phyloP scores from a whole-genome alignment of 192 early-diverging fungal species.

The Allomyces macrogynus region DNA sequence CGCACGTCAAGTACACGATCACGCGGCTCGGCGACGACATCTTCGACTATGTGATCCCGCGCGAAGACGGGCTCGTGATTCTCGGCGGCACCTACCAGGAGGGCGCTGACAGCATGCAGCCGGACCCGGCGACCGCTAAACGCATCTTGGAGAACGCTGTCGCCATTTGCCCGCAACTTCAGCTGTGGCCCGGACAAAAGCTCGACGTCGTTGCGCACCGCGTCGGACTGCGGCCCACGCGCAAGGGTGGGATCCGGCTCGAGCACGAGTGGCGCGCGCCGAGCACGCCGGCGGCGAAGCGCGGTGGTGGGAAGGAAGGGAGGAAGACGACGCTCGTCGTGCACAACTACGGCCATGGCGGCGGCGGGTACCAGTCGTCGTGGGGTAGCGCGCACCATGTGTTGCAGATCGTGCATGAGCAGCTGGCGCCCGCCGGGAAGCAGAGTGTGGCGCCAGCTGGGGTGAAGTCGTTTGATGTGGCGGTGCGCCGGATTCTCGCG shows the following conservation, averaged over 20 bases:
- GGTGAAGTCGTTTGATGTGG: not conserved
- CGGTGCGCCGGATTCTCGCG: not conserved
- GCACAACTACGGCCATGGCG: constrained; percentile 29
- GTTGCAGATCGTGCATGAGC: not conserved
- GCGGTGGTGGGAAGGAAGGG: constrained; percentile 7
- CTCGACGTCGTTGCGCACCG: constrained; percentile 17
- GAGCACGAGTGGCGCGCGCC: constrained; percentile 11
- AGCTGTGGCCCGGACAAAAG: constrained; percentile 5
- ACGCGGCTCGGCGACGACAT: constrained; percentile 14
- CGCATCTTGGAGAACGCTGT: constrained; percentile 20
- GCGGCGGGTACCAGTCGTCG: constrained; percentile 14
- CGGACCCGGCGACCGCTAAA: constrained; percentile 11
- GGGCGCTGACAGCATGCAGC: constrained; percentile 11
- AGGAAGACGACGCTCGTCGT: constrained; percentile 14
- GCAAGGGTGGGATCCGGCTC: constrained; percentile 19
- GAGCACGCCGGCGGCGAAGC: constrained; percentile 5
- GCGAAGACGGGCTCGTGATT: constrained; percentile 50
- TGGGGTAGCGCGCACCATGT: constrained; percentile 4
- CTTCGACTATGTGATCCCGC: constrained; percentile 66
- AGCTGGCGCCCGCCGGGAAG: not conserved
- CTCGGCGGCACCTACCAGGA: constrained; percentile 49
- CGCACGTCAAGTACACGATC: constrained; percentile 42
- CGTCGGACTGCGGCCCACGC: constrained; percentile 22
- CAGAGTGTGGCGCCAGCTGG: not conserved
- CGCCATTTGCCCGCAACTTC: constrained; percentile 20